These are phyloP conservation scores for Dictyostelium discoideum DNA, from an alignment of 78 protist genomes.

Conservation along the genomic window DNA sequence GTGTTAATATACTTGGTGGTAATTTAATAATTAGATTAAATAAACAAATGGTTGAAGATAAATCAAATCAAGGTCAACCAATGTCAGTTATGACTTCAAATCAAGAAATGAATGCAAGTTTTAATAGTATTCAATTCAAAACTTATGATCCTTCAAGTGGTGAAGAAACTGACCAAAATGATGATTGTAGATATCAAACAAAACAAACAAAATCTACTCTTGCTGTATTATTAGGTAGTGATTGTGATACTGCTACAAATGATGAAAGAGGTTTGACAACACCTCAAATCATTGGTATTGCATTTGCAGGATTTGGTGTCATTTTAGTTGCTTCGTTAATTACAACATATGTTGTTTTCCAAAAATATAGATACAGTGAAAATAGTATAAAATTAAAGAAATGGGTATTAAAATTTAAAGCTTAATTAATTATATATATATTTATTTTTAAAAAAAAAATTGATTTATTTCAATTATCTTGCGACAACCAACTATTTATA, in stretches of 20 bases:
- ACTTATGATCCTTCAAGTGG: neutral
- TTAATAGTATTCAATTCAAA: neutral
- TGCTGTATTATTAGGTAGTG: neutral
- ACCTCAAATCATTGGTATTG: neutral
- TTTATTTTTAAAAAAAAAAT: too few species aligned
- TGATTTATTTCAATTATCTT: too few species aligned
- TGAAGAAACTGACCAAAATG: neutral
- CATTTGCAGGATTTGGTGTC: neutral
- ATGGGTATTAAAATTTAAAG: neutral
- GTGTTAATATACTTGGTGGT: neutral
- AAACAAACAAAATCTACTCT: neutral
- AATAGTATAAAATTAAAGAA: neutral
- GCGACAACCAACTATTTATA: neutral
- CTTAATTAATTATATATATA: too few species aligned
- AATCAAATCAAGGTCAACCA: neutral
- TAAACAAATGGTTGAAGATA: neutral
- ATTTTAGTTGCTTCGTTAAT: neutral
- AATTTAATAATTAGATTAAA: neutral
- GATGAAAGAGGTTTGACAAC: neutral
- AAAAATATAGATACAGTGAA: neutral
- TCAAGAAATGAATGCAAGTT: neutral
- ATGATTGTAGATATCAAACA: slow-evolving; percentile 11
- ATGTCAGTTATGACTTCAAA: neutral
- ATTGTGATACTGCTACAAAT: neutral
- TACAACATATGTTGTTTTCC: neutral